Conservation (phyloP, 2,329 filamentous ascomycete genomes). For the Xylariaceae sp. region DNA sequence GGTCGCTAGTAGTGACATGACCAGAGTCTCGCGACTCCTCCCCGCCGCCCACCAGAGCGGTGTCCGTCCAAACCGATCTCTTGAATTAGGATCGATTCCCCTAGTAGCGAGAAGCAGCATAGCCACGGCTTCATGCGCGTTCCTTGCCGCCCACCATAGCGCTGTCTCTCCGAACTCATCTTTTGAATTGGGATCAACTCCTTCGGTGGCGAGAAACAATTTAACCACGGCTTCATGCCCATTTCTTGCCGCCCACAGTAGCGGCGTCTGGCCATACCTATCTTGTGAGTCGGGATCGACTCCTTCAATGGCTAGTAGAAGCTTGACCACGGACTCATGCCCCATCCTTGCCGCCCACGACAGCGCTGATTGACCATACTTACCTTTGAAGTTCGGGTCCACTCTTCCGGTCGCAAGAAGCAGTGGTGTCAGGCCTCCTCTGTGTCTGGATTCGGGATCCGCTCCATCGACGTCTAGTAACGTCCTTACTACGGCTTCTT, state of each 20-base stretch:
- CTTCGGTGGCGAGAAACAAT: background rate
- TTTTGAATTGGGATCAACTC: slow-evolving; percentile 1
- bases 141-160: no score
- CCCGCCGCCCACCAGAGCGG: no score
- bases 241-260: background rate
- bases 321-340: background rate
- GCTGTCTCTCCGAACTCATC: background rate
- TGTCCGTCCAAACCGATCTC: no score
- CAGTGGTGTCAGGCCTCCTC: no score
- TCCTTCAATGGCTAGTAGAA: background rate
- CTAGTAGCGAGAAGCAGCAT: no score
- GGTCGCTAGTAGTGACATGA: background rate
- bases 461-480: background rate
- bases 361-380: background rate
- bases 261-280: background rate
- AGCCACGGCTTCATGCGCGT: no score
- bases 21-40: no score
- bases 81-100: no score
- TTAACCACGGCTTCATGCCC: background rate
- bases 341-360: slow-evolving; percentile 1
- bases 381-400: background rate
- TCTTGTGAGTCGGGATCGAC: background rate
- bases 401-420: background rate
- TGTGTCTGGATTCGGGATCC: background rate
- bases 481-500: background rate